Base-by-base conservation (phyloP, 768 basidiomycete species). In the Xanthoconium stramineum region DNA sequence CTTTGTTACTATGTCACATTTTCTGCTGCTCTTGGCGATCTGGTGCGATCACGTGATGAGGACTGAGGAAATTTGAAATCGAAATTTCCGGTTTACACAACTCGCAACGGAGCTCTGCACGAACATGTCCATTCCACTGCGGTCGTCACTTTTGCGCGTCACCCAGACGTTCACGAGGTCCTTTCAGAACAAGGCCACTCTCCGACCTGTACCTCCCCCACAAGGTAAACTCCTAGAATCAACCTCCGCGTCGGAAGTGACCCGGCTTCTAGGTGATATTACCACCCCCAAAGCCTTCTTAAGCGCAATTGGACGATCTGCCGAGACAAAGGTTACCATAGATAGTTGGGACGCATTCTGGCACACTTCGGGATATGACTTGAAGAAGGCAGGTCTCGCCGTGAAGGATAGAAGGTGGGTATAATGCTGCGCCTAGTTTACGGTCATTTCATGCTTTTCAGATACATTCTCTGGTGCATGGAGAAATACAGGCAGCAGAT, bases 391-490 rank as follows among this genome's bases (percentile, higher is more conserved):
- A 42, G 90, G 89, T 5, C 53, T 94, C 10, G 72, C 74, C 38
- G 81, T 88, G 30, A 78, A 78, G 65, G 91, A 93, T 62, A 79
- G 91, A 65, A 83, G 85, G 91, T 86, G 62, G 53, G 82, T 73
- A 32, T 24, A 36, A 29, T 6, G 33, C 35, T 15, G 35, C n/a
- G 42, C 19, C 35, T 13, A 42, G 38, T 42, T 19, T 55, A 44
- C 35, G 52, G 39, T 52, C 15, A 52, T 36, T 43, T 57, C 46
- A 57, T 59, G 51, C 46, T 44, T 10, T 43, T 15, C 61, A 93
- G 91, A 66, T 94, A 94, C 64, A 83, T 92, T 54, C 73, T 92
- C 9, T 92, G 90, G 91, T 85, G 85, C 62, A 84, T 91, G 84
- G 83, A 89, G 66, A 92, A 90, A 66, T 94, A 79, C 69, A 79